Conservation (phyloP, 345 rosid genomes). For the Eutrema yunnanense region DNA sequence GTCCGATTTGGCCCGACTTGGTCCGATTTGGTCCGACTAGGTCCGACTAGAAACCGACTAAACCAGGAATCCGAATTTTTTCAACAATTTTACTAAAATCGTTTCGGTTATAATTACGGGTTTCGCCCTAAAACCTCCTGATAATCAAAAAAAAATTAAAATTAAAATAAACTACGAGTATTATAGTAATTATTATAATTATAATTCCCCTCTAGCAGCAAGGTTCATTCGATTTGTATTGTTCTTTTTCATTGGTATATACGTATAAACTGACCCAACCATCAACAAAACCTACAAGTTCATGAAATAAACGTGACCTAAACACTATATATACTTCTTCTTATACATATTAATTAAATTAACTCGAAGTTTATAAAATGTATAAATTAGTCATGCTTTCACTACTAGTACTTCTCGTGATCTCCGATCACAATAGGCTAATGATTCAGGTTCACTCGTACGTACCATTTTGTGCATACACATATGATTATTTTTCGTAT, state of each 20-base stretch:
- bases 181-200: not conserved
- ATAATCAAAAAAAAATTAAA: too few relatives aligned
- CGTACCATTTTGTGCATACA: slow-evolving; percentile 28
- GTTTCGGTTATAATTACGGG: too few relatives aligned
- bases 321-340: not conserved
- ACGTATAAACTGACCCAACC: slow-evolving; percentile 20
- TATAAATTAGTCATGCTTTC: slow-evolving; percentile 1
- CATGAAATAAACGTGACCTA: slow-evolving; percentile 11
- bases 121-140: too few relatives aligned
- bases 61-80: too few relatives aligned
- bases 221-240: slow-evolving; percentile 22
- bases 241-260: not conserved
- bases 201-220: not conserved
- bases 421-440: slow-evolving; percentile 11
- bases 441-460: slow-evolving; percentile 16
- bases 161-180: not conserved
- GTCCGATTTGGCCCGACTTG: too few relatives aligned
- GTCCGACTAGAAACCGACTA: too few relatives aligned
- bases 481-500: slow-evolving; percentile 33
- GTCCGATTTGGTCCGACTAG: too few relatives aligned
- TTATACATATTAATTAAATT: too few relatives aligned
- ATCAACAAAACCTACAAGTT: not conserved
- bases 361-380: slow-evolving; percentile 8
- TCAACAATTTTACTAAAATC: too few relatives aligned
- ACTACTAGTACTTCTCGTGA: slow-evolving; percentile 9